Evolutionary conservation across 345 rosid species (phyloP).

Genomic region (Passiflora organensis): DNA sequence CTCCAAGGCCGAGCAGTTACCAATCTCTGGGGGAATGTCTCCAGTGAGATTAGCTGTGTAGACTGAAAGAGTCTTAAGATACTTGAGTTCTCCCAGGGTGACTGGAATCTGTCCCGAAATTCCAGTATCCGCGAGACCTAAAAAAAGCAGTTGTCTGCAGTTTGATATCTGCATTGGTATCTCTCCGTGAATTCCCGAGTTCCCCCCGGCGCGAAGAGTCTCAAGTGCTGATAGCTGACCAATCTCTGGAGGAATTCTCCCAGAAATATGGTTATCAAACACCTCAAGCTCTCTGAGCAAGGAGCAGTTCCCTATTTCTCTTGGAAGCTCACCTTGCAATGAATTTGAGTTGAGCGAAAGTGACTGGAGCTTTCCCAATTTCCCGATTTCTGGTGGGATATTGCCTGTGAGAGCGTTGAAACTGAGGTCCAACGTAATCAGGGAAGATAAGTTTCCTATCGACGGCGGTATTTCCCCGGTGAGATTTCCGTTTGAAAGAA

Average conservation of each 20-base stretch:
- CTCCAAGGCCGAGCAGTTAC: constrained; percentile 52
- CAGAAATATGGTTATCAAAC: constrained; percentile 55
- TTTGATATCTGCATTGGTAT: constrained; percentile 53
- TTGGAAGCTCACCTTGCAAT: constrained; percentile 40
- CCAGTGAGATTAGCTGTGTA: constrained; percentile 62
- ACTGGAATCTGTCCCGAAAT: constrained; percentile 52
- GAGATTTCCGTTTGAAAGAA: constrained; percentile 47
- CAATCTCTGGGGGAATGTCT: constrained; percentile 44
- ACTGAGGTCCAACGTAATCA: constrained; percentile 54
- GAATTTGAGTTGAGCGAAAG: constrained; percentile 47
- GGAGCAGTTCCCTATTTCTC: constrained; percentile 46
- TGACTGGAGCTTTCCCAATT: constrained; percentile 25
- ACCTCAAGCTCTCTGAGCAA: constrained; percentile 46
- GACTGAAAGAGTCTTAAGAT: constrained; percentile 50
- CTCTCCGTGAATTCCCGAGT: constrained; percentile 47
- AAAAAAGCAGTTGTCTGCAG: constrained; percentile 38
- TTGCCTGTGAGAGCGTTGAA: constrained; percentile 47
- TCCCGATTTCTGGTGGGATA: constrained; percentile 51
- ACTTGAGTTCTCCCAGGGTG: constrained; percentile 48
- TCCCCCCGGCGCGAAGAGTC: constrained; percentile 62
- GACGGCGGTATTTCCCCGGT: constrained; percentile 48
- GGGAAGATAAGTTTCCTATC: constrained; percentile 45
- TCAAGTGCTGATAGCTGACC: constrained; percentile 37
- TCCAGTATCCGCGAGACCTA: constrained; percentile 70
- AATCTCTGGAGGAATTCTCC: constrained; percentile 48